These are phyloP conservation scores for Uromyces viciae-fabae DNA, from an alignment of 1,284 basidiomycete genomes.

Conservation along the genomic window DNA sequence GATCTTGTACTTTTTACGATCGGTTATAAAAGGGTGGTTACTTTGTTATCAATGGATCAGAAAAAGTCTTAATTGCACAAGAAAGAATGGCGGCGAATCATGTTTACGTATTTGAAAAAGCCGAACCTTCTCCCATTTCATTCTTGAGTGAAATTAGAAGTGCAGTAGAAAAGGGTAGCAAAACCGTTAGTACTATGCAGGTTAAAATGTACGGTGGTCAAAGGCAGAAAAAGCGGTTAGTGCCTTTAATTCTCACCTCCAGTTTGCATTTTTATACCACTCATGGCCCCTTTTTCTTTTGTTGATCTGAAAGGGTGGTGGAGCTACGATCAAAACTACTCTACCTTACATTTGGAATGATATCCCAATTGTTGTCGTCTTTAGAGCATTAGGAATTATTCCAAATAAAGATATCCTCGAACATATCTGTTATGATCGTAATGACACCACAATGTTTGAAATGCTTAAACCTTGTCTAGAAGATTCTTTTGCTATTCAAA, in stretches of 20 bases:
- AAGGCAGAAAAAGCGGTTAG: conserved; percentile 49
- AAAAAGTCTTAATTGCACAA: conserved; percentile 98
- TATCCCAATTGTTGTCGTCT: conserved; percentile 98
- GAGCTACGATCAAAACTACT: conserved; percentile 93
- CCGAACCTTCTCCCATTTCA: conserved; percentile 89
- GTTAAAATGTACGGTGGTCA: conserved; percentile 69
- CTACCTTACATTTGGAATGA: conserved; percentile 98
- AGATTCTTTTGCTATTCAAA: conserved; percentile 96
- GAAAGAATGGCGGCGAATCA: conserved; percentile 99
- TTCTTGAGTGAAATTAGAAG: conserved; percentile 96
- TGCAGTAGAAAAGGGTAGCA: conserved; percentile 96
- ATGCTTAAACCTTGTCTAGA: conserved; percentile 99
- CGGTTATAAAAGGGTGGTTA: conserved; percentile 78
- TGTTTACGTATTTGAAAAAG: conserved; percentile 98
- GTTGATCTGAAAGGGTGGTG: conserved; percentile 53
- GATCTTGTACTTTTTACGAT: too few species aligned
- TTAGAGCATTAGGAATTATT: conserved; percentile 94
- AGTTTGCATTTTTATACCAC: not conserved
- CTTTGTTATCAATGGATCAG: conserved; percentile 99
- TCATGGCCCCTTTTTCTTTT: not conserved
- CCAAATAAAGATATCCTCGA: conserved; percentile 96
- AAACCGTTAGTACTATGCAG: conserved; percentile 96
- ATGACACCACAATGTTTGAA: conserved; percentile 92
- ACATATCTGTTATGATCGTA: conserved; percentile 97
- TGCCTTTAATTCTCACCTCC: conserved; percentile 18